These are phyloP conservation scores for Aureobasidium melanogenum DNA, from an alignment of 2,329 filamentous ascomycete species.

Conservation along the genomic window DNA sequence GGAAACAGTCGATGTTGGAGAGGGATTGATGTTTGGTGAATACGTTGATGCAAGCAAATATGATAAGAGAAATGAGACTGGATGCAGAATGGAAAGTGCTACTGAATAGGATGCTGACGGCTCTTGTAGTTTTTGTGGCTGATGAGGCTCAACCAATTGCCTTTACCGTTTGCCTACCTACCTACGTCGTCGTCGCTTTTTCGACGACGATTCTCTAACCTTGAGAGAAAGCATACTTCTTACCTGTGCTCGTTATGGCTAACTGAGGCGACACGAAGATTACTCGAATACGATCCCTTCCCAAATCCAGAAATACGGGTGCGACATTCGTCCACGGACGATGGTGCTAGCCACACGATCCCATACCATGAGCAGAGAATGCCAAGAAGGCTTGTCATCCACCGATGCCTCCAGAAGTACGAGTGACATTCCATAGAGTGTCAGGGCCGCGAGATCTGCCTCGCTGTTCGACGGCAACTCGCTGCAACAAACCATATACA, in stretches of 20 bases:
- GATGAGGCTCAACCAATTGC: neutral
- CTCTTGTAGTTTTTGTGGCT: neutral
- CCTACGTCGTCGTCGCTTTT: neutral
- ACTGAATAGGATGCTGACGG: neutral
- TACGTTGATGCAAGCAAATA: neutral
- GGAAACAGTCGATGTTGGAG: neutral
- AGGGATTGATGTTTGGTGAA: too few species aligned
- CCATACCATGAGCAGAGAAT: neutral
- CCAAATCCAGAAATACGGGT: neutral
- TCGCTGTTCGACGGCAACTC: neutral
- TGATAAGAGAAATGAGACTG: neutral
- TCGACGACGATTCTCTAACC: neutral
- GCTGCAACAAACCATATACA: neutral
- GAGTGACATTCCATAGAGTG: neutral
- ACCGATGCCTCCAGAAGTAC: neutral
- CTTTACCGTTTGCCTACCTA: neutral
- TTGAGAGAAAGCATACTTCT: neutral
- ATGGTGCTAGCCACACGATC: neutral
- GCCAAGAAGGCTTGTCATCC: too few species aligned
- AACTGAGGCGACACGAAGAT: neutral
- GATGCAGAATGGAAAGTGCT: neutral
- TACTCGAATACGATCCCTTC: neutral
- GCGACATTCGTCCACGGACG: neutral
- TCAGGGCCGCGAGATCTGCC: neutral
- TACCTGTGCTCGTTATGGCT: too few species aligned